These are phyloP conservation scores for Chrysosporium keratinophilum DNA, from an alignment of 2,329 filamentous ascomycete genomes.

Conservation along the genomic window DNA sequence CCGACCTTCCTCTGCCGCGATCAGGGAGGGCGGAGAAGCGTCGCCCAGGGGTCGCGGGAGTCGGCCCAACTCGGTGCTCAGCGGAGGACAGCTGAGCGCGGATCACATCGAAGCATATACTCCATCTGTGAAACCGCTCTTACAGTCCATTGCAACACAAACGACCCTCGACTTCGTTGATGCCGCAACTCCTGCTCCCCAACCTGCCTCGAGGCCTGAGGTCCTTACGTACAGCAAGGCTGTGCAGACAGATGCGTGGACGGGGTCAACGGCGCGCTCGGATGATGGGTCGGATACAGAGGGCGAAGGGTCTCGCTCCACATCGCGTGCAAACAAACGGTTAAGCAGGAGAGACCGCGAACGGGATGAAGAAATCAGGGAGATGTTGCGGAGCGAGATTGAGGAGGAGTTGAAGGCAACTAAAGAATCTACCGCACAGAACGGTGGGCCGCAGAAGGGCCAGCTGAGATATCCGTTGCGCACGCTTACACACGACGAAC, in stretches of 20 bases:
- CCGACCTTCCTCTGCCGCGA: conserved; percentile 59
- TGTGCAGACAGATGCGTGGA: conserved; percentile 77
- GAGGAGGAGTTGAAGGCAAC: conserved; percentile 79
- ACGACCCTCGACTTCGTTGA: conserved; percentile 66
- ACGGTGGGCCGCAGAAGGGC: conserved; percentile 35
- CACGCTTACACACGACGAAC: conserved; percentile 70
- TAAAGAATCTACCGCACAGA: conserved; percentile 36
- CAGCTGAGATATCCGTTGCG: conserved; percentile 61
- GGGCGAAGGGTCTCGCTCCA: conserved; percentile 46
- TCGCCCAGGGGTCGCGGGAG: conserved; percentile 47
- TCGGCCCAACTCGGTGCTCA: conserved; percentile 76
- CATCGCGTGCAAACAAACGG: conserved; percentile 54
- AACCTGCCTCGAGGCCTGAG: conserved; percentile 48
- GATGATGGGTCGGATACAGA: conserved; percentile 52
- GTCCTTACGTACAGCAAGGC: conserved; percentile 95
- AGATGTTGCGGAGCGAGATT: conserved; percentile 76
- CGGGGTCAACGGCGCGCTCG: conserved; percentile 43
- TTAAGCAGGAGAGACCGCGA: conserved; percentile 69
- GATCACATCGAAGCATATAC: conserved; percentile 42
- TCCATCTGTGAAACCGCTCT: conserved; percentile 32
- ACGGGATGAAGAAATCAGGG: conserved; percentile 77
- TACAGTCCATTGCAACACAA: conserved; percentile 48
- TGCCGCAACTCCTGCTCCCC: conserved; percentile 56
- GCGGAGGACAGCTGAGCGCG: conserved; percentile 68
- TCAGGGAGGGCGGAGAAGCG: conserved; percentile 41